Percentiles rank a stretch among this genome's conserved stretches.
Conservation (phyloP, 2,329 filamentous ascomycete genomes). For the Beauveria brongniartii region DNA sequence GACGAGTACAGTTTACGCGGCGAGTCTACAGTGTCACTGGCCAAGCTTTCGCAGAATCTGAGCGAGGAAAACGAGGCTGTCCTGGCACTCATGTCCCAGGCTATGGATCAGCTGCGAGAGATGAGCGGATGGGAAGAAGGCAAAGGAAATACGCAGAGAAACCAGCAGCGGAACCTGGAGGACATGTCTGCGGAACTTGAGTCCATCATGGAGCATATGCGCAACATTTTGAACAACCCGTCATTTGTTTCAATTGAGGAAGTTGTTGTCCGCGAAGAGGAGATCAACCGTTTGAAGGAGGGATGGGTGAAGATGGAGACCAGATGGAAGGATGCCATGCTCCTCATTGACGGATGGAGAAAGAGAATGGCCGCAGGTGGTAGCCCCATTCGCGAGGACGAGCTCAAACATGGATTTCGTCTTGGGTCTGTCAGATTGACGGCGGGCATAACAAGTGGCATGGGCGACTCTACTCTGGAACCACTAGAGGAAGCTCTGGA, state of each 20-base stretch:
- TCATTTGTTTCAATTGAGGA: slow-evolving; percentile 95
- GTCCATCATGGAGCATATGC: slow-evolving; percentile 69
- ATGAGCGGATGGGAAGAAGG: slow-evolving; percentile 51
- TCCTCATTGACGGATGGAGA: slow-evolving; percentile 88
- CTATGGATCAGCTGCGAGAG: slow-evolving; percentile 62
- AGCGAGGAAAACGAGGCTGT: slow-evolving; percentile 89
- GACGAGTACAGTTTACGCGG: slow-evolving; percentile 63
- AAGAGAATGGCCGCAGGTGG: slow-evolving; percentile 67
- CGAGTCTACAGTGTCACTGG: slow-evolving; percentile 88
- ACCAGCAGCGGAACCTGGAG: slow-evolving; percentile 38
- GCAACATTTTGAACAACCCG: slow-evolving; percentile 81
- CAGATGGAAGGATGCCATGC: slow-evolving; percentile 81
- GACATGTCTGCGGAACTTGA: slow-evolving; percentile 72
- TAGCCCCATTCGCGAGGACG: slow-evolving; percentile 60
- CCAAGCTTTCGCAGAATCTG: slow-evolving; percentile 70
- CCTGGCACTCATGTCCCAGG: slow-evolving; percentile 61
- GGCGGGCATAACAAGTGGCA: slow-evolving; percentile 39
- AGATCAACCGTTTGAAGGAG: slow-evolving; percentile 72
- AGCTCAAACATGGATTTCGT: slow-evolving; percentile 59
- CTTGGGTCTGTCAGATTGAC: slow-evolving; percentile 51
- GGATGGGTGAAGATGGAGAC: slow-evolving; percentile 93
- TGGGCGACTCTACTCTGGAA: slow-evolving; percentile 13
- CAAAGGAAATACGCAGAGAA: slow-evolving; percentile 24
- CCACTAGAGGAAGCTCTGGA: neutral
- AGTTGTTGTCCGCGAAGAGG: slow-evolving; percentile 83